phyloP scores from a whole-genome alignment of 306 rosid species.

The Prinsepia uniflora region DNA sequence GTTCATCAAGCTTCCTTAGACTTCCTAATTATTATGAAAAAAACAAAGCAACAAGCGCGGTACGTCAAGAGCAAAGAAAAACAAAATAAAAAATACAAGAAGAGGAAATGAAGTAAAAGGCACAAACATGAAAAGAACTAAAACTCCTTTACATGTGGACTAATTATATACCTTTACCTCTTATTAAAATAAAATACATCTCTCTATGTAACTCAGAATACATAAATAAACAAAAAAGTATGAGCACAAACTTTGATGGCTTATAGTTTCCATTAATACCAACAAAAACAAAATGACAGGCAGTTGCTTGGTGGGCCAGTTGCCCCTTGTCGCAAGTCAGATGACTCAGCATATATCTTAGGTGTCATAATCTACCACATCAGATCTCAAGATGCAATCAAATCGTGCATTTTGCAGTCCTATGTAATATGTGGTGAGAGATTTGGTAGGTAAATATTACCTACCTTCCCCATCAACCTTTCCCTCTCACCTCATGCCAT shows the following conservation, averaged over 20 bases:
- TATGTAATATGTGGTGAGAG: not conserved
- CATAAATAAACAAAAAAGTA: not conserved
- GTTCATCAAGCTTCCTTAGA: conserved; percentile 95
- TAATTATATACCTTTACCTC: not conserved
- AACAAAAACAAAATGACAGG: not conserved
- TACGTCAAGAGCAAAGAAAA: not conserved
- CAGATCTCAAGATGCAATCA: not conserved
- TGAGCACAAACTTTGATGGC: not conserved
- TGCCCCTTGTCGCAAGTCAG: not conserved
- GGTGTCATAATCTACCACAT: not conserved
- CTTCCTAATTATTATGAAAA: conserved; percentile 64
- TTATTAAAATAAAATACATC: not conserved
- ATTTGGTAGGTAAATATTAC: too few species aligned
- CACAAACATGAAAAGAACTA: not conserved
- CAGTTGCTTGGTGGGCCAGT: not conserved
- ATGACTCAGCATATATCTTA: not conserved
- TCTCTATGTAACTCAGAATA: not conserved
- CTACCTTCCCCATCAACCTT: too few species aligned
- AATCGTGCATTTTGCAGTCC: not conserved
- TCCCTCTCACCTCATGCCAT: too few species aligned
- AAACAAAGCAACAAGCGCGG: not conserved
- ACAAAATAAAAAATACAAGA: not conserved
- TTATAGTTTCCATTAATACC: not conserved
- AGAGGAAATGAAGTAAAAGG: not conserved
- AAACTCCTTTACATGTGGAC: not conserved